Evolutionary conservation across 2,329 filamentous ascomycete genomes (phyloP).

Genomic region (Apiospora phragmitis): DNA sequence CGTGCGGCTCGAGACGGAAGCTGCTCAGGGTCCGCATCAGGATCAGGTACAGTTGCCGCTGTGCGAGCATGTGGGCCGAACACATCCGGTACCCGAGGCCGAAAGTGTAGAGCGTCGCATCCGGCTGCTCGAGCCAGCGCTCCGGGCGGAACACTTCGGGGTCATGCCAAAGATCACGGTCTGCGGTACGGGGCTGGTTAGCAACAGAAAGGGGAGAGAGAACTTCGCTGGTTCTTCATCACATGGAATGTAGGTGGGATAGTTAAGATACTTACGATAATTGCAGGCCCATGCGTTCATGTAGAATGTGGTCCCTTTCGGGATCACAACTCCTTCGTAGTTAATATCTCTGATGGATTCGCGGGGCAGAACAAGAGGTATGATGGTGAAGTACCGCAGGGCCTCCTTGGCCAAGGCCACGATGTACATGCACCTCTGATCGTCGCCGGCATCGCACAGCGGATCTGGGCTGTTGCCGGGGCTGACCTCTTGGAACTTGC

Average conservation of each 20-base stretch:
- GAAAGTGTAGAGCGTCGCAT: constrained; percentile 28
- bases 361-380: constrained; percentile 75
- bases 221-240: background rate
- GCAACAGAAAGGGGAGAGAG: background rate
- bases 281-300: constrained; percentile 50
- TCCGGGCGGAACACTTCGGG: constrained; percentile 27
- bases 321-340: constrained; percentile 67
- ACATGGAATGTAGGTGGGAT: background rate
- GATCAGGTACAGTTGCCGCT: constrained; percentile 30
- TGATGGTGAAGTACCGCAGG: constrained; percentile 76
- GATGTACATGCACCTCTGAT: constrained; percentile 74
- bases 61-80: constrained; percentile 27
- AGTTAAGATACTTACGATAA: constrained; percentile 21
- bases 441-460: constrained; percentile 70
- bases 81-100: constrained; percentile 32
- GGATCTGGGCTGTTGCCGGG: constrained; percentile 44
- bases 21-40: constrained; percentile 29
- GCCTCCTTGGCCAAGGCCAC: constrained; percentile 79
- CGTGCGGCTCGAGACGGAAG: constrained; percentile 24
- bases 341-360: constrained; percentile 71
- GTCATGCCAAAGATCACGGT: constrained; percentile 26
- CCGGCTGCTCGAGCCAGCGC: constrained; percentile 27
- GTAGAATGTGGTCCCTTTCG: constrained; percentile 76
- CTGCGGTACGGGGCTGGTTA: constrained; percentile 16
- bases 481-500: constrained; percentile 44